phyloP scores from a whole-genome alignment of 2,329 filamentous ascomycete species.

The Rhexocercosporidium sp. region DNA sequence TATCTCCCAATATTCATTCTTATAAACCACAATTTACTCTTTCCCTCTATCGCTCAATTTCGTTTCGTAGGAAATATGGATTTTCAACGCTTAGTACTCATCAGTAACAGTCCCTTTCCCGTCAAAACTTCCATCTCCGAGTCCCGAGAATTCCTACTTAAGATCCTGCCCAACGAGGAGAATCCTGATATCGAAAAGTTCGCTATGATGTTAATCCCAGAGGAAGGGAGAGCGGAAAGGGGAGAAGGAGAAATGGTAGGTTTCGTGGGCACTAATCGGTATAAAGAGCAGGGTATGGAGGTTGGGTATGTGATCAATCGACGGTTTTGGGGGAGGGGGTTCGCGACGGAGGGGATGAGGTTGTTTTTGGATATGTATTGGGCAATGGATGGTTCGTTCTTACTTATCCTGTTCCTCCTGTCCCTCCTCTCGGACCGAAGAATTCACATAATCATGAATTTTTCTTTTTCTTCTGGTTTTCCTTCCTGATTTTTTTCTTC shows the following conservation, averaged over 20 bases:
- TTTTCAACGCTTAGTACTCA: neutral
- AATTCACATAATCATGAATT: no score
- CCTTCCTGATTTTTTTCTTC: neutral
- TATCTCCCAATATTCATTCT: no score
- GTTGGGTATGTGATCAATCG: slow-evolving; percentile 33
- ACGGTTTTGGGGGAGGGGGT: slow-evolving; percentile 34
- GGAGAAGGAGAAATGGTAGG: slow-evolving; percentile 30
- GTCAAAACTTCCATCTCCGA: slow-evolving; percentile 16
- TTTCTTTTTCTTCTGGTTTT: no score
- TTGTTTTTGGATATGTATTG: slow-evolving; percentile 33
- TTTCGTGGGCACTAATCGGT: slow-evolving; percentile 31
- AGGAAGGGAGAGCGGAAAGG: slow-evolving; percentile 1
- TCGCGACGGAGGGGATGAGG: slow-evolving; percentile 30
- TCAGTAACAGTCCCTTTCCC: neutral
- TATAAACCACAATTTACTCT: no score
- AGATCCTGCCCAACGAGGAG: slow-evolving; percentile 14
- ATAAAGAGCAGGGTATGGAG: slow-evolving; percentile 30
- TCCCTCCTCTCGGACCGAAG: no score
- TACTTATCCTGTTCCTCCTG: neutral
- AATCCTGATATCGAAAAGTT: slow-evolving; percentile 32
- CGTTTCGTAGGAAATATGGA: no score
- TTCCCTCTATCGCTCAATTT: no score
- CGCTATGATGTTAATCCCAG: slow-evolving; percentile 22
- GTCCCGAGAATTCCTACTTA: slow-evolving; percentile 16
- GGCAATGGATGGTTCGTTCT: slow-evolving; percentile 21